Evolutionary conservation across 2,329 filamentous ascomycete species (phyloP), one percentile per base, ranked within the genome.

Genomic region (Escovopsis sp.): DNA sequence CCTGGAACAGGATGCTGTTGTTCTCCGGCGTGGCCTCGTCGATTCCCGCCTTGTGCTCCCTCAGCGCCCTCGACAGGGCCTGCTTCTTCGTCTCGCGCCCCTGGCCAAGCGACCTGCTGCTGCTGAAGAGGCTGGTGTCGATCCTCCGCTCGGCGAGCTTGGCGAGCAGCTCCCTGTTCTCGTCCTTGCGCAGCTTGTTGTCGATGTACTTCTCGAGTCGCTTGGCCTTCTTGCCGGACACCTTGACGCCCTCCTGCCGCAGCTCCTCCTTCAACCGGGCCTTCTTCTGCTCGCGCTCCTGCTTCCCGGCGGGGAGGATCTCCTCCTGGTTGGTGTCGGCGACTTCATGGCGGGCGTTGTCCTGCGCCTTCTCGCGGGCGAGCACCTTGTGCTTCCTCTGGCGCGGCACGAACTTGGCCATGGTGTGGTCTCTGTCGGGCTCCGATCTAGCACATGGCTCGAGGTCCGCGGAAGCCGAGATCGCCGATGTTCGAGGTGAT

Each of bases 141-240:
- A 91, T 74, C 54, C 82, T 87, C 42, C 76, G 72, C 46, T 76
- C 71, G 14, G 84, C 84, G 24, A 98, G 71, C 57, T 91, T 88
- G 56, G 84, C 83, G 51, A 96, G 70, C 27, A 98, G 67, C 43
- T 79, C 82, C 25, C 84, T 70, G 53, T 85, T 94, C 60, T 96
- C 89, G 56, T 98, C 91, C 60, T 94, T 95, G 60, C 80, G 84
- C 37, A 98, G 68, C 70, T 98, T 98, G 44, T 74, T 91, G 53
- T 96, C 88, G 49, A 81, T 78, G 55, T 80, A 81, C 54, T 81
- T 81, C 47, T 80, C 76, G 33, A 81, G 56, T 2, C 77, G 68
- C 61, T 81, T 80, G 6, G 76, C 72, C 57, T 81, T 81, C 54
- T 81, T 79, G 45, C 73, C 66, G 53, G 67, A 78, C 55, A 79